Percentiles rank a stretch among this genome's conserved stretches.
Evolutionary conservation across 2,329 filamentous ascomycete genomes (phyloP).

Genomic region (Xylaria multiplex): DNA sequence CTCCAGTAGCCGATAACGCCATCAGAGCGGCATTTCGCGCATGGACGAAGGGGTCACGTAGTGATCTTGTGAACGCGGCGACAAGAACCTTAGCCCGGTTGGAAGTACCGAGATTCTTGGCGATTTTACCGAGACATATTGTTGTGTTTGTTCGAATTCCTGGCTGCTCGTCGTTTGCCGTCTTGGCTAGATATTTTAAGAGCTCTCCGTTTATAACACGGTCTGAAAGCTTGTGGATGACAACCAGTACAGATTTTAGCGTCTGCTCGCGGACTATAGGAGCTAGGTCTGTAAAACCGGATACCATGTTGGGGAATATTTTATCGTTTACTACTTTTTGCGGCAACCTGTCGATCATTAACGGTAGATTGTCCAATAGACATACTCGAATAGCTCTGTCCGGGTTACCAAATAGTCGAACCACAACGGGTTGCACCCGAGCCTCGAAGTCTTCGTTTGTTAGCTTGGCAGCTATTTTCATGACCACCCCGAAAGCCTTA

Average conservation of each 20-base stretch:
- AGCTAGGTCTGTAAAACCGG: conserved; percentile 91
- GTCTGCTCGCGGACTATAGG: conserved; percentile 95
- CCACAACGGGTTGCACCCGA: conserved; percentile 84
- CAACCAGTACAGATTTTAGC: conserved; percentile 88
- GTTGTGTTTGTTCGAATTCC: conserved; percentile 98
- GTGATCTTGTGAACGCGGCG: conserved; percentile 88
- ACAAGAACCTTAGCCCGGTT: conserved; percentile 90
- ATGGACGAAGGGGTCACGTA: conserved; percentile 94
- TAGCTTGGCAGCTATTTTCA: conserved; percentile 90
- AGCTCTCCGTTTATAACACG: conserved; percentile 93
- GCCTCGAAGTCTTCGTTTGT: conserved; percentile 89
- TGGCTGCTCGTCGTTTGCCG: conserved; percentile 95
- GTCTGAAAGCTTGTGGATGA: conserved; percentile 91
- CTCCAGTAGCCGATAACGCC: conserved; percentile 84
- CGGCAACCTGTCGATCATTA: conserved; percentile 90
- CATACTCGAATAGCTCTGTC: conserved; percentile 93
- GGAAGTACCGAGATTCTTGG: conserved; percentile 81
- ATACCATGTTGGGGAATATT: conserved; percentile 96
- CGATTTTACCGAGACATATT: conserved; percentile 96
- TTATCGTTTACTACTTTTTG: conserved; percentile 94
- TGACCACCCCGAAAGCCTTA: conserved; percentile 85
- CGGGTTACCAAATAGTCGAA: conserved; percentile 88
- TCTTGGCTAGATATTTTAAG: conserved; percentile 89
- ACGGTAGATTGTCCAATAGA: conserved; percentile 84
- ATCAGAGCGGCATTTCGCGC: conserved; percentile 89